A percentile compares a stretch with the other conserved stretches of the same genome.
These are phyloP conservation scores for Leccinum pallidistipes DNA, from an alignment of 1,284 basidiomycete species.

Conservation along the genomic window DNA sequence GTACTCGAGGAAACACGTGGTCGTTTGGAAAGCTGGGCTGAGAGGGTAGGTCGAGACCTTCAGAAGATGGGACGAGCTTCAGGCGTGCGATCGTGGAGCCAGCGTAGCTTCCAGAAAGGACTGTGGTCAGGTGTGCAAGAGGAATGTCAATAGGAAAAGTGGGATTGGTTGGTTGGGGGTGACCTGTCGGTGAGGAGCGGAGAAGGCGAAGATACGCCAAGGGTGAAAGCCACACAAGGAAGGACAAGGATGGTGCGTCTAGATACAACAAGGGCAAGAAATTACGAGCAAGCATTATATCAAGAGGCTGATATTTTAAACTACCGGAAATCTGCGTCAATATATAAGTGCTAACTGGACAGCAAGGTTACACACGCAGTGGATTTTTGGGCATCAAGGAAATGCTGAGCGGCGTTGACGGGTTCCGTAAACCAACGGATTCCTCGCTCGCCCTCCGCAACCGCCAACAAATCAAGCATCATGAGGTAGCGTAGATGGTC, in stretches of 20 bases:
- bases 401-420: constrained; percentile 35
- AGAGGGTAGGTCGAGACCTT: constrained; percentile 10
- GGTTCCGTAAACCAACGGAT: constrained; percentile 72
- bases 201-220: constrained; percentile 62
- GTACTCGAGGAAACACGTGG: constrained; percentile 19
- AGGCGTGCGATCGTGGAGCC: constrained; percentile 62
- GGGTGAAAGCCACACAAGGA: constrained; percentile 69
- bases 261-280: constrained; percentile 70
- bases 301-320: constrained; percentile 25
- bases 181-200: constrained; percentile 35
- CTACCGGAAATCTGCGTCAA: constrained; percentile 15
- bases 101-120: constrained; percentile 41
- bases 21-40: constrained; percentile 25
- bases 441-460: constrained; percentile 60
- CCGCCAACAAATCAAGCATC: constrained; percentile 67
- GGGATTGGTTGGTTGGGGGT: constrained; percentile 12
- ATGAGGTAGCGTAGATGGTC: constrained; percentile 69
- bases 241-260: constrained; percentile 63
- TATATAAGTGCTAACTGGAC: neutral
- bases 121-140: constrained; percentile 45
- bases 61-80: constrained; percentile 42
- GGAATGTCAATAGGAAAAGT: constrained; percentile 48
- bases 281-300: constrained; percentile 36
- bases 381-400: constrained; percentile 18
- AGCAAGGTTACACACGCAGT: constrained; percentile 15